Evolutionary conservation across 75 land plant species (phyloP), one percentile per base, ranked within the genome.

Genomic region (Picea sitchensis): DNA sequence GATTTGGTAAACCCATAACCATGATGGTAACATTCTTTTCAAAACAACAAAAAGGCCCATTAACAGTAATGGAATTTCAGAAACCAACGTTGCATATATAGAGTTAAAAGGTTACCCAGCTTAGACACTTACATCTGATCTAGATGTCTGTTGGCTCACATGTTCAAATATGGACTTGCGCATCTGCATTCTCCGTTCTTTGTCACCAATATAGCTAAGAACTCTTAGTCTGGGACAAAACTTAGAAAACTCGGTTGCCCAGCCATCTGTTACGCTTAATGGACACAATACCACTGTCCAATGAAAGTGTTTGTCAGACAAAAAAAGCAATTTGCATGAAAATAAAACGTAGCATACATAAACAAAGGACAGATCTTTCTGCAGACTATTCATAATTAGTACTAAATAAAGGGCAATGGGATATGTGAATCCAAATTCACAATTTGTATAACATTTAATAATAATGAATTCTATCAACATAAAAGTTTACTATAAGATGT

Each of bases 211-310:
- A 88, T 95, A 95, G 12, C 79, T 76, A 60, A 93, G 78, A 75
- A 95, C 87, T 78, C 75, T 85, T 57, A 95, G 80, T 26, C 69
- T 82, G 63, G 96, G 92, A 58, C 87, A 80, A 77, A 89, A 93
- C 59, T 86, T 93, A 17, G 82, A 61, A 26, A 93, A 80, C 76
- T 95, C 98, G 20, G 91, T 84, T 38, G 89, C 82, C 98, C 98
- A 95, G 30, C 96, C 91, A 81, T 91, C 96, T 47, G 91, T 90
- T 23, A 95, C 96, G 80, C 98, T 95, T 51, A 95, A 80, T 78
- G 98, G 98, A 76, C 96, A 95, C 15, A 95, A 76, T 26, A 95
- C 86, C 87, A 95, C 98, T 95, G 92, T 77, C 78, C 38, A 44
- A 63, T 77, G 73, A 65, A 31, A 62, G 32, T 58, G 30, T 20